phyloP scores from a whole-genome alignment of 2,329 filamentous ascomycete genomes.

The Myriosclerotinia scirpicola region DNA sequence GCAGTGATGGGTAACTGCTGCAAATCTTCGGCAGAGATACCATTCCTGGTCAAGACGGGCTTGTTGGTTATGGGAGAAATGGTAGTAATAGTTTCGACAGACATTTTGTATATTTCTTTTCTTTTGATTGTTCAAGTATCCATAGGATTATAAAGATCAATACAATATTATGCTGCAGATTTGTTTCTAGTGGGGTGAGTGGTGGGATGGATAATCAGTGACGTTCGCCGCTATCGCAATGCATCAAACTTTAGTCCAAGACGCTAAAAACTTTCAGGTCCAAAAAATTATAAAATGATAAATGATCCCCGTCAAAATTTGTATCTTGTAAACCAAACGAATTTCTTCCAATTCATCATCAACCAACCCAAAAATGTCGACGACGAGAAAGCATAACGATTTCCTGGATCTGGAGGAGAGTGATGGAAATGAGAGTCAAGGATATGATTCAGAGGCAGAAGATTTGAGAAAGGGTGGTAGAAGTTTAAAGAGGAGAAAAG shows the following conservation, averaged over 20 bases:
- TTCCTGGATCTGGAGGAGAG: slow-evolving; percentile 64
- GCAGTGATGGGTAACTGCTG: slow-evolving; percentile 69
- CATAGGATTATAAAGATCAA: neutral
- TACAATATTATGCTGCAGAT: slow-evolving; percentile 10
- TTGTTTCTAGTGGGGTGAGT: slow-evolving; percentile 11
- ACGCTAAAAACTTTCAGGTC: slow-evolving; percentile 17
- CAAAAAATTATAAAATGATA: too few species aligned
- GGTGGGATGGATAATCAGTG: slow-evolving; percentile 14
- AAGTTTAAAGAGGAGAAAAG: slow-evolving; percentile 61
- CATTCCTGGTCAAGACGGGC: slow-evolving; percentile 75
- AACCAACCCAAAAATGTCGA: slow-evolving; percentile 45
- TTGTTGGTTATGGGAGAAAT: slow-evolving; percentile 91
- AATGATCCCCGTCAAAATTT: slow-evolving; percentile 13
- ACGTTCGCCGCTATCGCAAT: slow-evolving; percentile 9
- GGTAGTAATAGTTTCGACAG: slow-evolving; percentile 66
- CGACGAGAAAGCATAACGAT: slow-evolving; percentile 68
- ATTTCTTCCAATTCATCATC: slow-evolving; percentile 17
- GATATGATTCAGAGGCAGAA: slow-evolving; percentile 65
- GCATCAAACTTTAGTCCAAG: neutral
- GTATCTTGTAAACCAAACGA: too few species aligned
- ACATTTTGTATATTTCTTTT: slow-evolving; percentile 52
- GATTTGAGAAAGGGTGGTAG: slow-evolving; percentile 66
- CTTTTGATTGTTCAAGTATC: neutral
- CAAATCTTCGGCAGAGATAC: slow-evolving; percentile 69
- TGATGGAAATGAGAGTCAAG: slow-evolving; percentile 53